phyloP scores from a whole-genome alignment of 179 eudicot genomes.

The Silene coronaria region DNA sequence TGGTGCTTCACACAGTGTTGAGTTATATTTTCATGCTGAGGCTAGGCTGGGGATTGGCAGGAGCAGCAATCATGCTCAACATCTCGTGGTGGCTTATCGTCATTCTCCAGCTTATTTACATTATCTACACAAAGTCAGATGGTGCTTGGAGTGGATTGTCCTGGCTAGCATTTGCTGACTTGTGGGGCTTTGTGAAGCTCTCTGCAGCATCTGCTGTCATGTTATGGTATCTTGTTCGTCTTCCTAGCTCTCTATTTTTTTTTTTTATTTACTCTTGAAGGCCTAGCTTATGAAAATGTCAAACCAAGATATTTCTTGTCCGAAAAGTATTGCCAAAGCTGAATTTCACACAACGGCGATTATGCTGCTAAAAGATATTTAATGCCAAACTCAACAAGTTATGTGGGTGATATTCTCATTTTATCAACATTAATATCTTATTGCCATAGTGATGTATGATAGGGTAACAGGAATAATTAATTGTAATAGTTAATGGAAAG shows the following conservation, averaged over 20 bases:
- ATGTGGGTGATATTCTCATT: not conserved
- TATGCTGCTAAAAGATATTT: not conserved
- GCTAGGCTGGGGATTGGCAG: constrained; percentile 65
- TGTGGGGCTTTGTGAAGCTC: constrained; percentile 68
- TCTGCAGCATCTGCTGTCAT: constrained; percentile 81
- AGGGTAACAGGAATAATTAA: not conserved
- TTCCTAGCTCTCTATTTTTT: not conserved
- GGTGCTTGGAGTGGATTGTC: constrained; percentile 88
- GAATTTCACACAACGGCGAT: not conserved
- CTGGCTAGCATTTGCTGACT: constrained; percentile 63
- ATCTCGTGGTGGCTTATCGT: constrained; percentile 72
- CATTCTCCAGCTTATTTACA: constrained; percentile 50
- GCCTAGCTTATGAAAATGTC: not conserved
- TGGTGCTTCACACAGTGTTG: constrained; percentile 49
- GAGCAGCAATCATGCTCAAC: constrained; percentile 68
- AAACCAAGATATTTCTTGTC: not conserved
- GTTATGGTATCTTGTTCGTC: constrained; percentile 47
- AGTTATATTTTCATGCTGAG: constrained; percentile 66
- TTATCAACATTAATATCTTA: not conserved
- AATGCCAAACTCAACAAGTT: not conserved
- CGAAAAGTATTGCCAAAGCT: not conserved
- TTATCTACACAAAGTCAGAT: constrained; percentile 51
- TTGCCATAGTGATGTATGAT: not conserved
- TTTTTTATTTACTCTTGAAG: not conserved
- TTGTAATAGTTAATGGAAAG: not conserved